These are phyloP conservation scores for Penicillium flavigenum DNA, from an alignment of 495 filamentous ascomycete species.

Conservation along the genomic window DNA sequence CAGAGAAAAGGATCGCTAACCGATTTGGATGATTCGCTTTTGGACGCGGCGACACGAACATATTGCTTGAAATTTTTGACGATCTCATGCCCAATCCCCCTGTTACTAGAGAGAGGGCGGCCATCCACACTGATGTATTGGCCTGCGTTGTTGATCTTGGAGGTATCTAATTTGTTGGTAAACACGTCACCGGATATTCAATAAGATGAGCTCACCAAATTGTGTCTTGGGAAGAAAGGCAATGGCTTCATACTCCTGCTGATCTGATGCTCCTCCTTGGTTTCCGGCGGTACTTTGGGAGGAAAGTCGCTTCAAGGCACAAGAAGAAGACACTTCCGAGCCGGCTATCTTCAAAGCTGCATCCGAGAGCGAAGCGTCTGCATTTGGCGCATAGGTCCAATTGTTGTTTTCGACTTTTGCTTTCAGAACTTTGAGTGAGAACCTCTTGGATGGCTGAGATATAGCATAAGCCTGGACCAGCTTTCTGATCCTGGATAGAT, in stretches of 20 bases:
- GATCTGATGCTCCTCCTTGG: conserved; percentile 8
- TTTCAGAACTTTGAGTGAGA: conserved; percentile 67
- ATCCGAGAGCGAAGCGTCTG: conserved; percentile 55
- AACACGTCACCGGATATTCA: background rate
- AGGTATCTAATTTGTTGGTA: conserved; percentile 38
- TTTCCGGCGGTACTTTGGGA: conserved; percentile 13
- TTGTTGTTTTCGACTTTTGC: conserved; percentile 60
- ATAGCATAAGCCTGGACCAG: conserved; percentile 75
- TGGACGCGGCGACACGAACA: conserved; percentile 41
- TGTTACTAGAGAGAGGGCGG: conserved; percentile 64
- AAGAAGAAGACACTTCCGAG: conserved; percentile 58
- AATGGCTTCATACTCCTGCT: conserved; percentile 44
- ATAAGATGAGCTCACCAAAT: conserved; percentile 33
- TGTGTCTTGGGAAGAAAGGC: conserved; percentile 59
- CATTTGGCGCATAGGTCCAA: conserved; percentile 70
- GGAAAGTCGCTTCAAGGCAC: conserved; percentile 39
- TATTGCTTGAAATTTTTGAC: conserved; percentile 58
- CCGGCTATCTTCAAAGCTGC: conserved; percentile 72
- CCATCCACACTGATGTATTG: conserved; percentile 75
- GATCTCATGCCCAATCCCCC: conserved; percentile 68
- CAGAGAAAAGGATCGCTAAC: conserved; percentile 68
- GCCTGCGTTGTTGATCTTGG: conserved; percentile 57
- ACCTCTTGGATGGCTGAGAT: conserved; percentile 59
- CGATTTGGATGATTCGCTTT: conserved; percentile 17
- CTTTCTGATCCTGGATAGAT: conserved; percentile 61